Evolutionary conservation across 345 rosid genomes (phyloP), one percentile per base, ranked within the genome.

Genomic region (Acer campestre): DNA sequence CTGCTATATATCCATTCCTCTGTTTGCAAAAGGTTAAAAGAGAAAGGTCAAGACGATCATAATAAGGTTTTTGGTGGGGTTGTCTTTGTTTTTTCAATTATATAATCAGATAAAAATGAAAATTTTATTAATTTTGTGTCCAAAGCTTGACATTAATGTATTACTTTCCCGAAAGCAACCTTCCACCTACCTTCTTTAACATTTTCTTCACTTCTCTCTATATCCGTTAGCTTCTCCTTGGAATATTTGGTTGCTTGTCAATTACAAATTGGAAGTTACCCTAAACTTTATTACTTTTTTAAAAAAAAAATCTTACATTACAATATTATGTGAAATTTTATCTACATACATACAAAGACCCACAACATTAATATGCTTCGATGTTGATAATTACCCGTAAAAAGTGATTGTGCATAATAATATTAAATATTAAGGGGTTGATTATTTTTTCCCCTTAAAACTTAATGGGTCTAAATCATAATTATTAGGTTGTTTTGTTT

Each of bases 211-310:
- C 31, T 1, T 16, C 1, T 31, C 48, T 42, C 16, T 9, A 42
- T 10, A 38, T 59, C 44, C 53, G 55, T 35, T 59, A 22, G 62
- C 70, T 75, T 64, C 35, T 75, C 71, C 70, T 2, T 7, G 13
- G 77, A 75, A 75, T 75, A 64, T 7, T 75, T n/a, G 61, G 77
- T 75, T 66, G 78, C 71, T 66, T 75, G 55, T 38, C 10, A 67
- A 20, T 0, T 31, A 55, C 63, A 53, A 55, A 31, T 65, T 66
- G 38, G 78, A 66, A 20, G 22, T 56, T n/a, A 31, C 78, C 56
- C 29, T 14, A 55, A 10, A 16, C 17, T 38, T 61, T 23, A 35
- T 12, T 35, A 6, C n/a, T 25, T 23, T 25, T 31, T 4, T 31
- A 29, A 29, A 29, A 29, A 29, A 29, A 29, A 31, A 31, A 31